These are phyloP conservation scores for Chaetomium sp. DNA, from an alignment of 2,329 filamentous ascomycete species.

Conservation along the genomic window DNA sequence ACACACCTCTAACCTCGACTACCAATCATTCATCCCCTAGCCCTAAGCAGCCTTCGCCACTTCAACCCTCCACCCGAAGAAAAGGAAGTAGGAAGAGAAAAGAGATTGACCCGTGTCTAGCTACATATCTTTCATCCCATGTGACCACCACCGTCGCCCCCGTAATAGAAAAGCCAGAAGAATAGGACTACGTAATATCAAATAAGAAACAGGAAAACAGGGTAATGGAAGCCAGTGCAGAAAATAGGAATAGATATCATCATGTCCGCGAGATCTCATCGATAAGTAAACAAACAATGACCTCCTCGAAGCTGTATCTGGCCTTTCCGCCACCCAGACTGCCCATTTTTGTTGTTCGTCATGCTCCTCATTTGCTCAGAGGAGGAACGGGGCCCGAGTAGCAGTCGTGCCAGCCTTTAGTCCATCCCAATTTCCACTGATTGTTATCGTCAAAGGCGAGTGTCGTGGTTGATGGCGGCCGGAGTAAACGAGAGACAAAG, in stretches of 20 bases:
- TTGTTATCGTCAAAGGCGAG: not conserved
- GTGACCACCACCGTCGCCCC: too few relatives aligned
- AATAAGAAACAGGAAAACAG: not conserved
- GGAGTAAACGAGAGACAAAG: not conserved
- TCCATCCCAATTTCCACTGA: too few relatives aligned
- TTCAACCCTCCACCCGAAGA: not conserved
- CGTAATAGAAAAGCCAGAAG: too few relatives aligned
- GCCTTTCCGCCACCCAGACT: too few relatives aligned
- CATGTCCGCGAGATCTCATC: constrained; percentile 2
- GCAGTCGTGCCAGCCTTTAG: too few relatives aligned
- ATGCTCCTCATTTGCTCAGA: too few relatives aligned
- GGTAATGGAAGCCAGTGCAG: not conserved
- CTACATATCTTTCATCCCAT: not conserved
- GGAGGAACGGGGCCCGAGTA: too few relatives aligned
- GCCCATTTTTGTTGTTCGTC: too few relatives aligned
- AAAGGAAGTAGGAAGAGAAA: too few relatives aligned
- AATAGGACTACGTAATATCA: not conserved
- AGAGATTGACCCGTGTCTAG: too few relatives aligned
- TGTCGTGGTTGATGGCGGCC: not conserved
- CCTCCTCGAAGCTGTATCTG: too few relatives aligned
- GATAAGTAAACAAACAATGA: not conserved
- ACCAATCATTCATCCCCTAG: not conserved
- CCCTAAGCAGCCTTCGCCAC: not conserved
- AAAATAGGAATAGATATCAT: constrained; percentile 5
- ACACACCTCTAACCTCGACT: not conserved